Conservation (phyloP, 148 eudicot species). For the Selenicereus undatus region DNA sequence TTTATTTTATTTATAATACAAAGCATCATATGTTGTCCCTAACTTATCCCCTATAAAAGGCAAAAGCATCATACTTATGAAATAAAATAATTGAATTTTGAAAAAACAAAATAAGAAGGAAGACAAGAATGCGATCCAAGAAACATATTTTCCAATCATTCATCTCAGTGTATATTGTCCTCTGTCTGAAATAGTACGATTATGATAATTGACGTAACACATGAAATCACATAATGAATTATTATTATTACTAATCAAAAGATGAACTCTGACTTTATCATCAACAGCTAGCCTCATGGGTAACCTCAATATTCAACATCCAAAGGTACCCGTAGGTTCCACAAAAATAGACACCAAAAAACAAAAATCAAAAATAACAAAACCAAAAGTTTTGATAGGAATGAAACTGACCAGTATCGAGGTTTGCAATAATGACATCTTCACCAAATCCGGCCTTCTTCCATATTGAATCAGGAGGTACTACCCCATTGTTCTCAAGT, state of each 20-base stretch:
- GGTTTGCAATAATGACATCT: constrained; percentile 77
- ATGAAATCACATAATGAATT: background rate
- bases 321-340: background rate
- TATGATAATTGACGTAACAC: background rate
- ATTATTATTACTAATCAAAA: background rate
- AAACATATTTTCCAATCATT: background rate
- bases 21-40: too few relatives aligned
- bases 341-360: background rate
- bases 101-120: background rate
- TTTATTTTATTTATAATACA: too few relatives aligned
- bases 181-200: background rate
- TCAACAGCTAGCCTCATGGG: background rate
- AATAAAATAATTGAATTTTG: background rate
- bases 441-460: constrained; percentile 71
- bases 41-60: too few relatives aligned
- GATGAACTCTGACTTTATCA: background rate
- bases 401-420: constrained; percentile 67
- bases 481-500: constrained; percentile 48
- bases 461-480: constrained; percentile 53
- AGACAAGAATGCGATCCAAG: background rate
- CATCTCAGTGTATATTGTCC: background rate
- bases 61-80: background rate
- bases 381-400: background rate
- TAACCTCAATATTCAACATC: background rate
- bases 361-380: background rate